A percentile compares a stretch with the other conserved stretches of the same genome.
phyloP scores from a whole-genome alignment of 768 basidiomycete species.

The Fomitopsis pulvina region DNA sequence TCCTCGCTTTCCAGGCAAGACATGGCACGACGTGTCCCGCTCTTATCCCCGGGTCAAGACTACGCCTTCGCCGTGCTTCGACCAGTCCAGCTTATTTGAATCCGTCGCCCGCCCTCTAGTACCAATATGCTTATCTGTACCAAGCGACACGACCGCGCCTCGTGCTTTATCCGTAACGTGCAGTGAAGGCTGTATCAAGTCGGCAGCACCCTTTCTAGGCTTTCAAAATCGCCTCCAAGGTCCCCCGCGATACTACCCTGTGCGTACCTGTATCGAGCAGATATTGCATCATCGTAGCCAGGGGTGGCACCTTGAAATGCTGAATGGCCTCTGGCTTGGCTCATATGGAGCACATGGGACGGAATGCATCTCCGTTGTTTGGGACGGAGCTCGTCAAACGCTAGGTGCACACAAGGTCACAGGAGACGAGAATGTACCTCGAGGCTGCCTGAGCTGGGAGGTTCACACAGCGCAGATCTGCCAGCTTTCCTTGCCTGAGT shows the following conservation, averaged over 20 bases:
- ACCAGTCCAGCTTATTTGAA: conserved; percentile 4
- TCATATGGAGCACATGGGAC: conserved; percentile 17
- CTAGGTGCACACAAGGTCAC: conserved; percentile 20
- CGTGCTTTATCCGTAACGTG: not conserved
- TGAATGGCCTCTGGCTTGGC: conserved; percentile 22
- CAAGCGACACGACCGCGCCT: not conserved
- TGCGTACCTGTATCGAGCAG: conserved; percentile 2
- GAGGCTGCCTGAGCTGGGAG: conserved; percentile 15
- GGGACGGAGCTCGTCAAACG: conserved; percentile 1
- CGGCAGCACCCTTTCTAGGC: not conserved
- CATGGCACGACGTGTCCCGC: conserved; percentile 5
- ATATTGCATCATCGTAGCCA: conserved; percentile 8
- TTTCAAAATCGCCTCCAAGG: not conserved
- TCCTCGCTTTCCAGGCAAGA: conserved; percentile 9
- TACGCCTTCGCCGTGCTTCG: not conserved
- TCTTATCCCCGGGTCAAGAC: conserved; percentile 4
- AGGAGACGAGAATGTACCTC: conserved; percentile 19
- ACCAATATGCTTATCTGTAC: conserved; percentile 6
- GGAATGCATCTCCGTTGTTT: conserved; percentile 16
- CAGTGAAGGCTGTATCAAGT: not conserved
- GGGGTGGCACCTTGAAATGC: conserved; percentile 9
- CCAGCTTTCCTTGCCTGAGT: not conserved
- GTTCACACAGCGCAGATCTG: not conserved
- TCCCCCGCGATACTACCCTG: conserved; percentile 14
- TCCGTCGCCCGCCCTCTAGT: conserved; percentile 4